A percentile compares a stretch with the other conserved stretches of the same genome.
Conservation (phyloP, 2,329 filamentous ascomycete species). For the Colletotrichum chlorophyti region DNA sequence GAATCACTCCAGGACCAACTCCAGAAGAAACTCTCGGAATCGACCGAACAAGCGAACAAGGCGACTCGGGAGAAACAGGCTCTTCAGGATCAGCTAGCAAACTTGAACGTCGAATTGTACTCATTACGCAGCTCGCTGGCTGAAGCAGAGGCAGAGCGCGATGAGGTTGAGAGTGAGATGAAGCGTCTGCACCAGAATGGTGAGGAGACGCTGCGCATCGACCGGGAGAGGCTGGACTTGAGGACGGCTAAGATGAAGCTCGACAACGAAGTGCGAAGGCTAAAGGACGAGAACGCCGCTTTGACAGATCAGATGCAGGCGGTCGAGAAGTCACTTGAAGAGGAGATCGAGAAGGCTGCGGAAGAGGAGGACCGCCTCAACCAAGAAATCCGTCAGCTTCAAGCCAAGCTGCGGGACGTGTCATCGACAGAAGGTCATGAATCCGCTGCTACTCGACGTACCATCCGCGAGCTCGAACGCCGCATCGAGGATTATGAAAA, state of each 20-base stretch:
- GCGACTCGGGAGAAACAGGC: slow-evolving; percentile 66
- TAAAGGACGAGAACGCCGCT: slow-evolving; percentile 68
- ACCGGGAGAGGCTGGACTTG: slow-evolving; percentile 73
- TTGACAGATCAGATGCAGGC: slow-evolving; percentile 63
- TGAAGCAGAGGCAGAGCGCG: slow-evolving; percentile 68
- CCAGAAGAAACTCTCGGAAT: slow-evolving; percentile 63
- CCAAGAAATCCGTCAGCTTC: slow-evolving; percentile 60
- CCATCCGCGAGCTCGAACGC: slow-evolving; percentile 69
- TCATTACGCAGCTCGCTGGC: slow-evolving; percentile 62
- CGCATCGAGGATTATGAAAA: slow-evolving; percentile 62
- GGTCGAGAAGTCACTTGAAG: slow-evolving; percentile 69
- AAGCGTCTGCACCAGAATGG: slow-evolving; percentile 60
- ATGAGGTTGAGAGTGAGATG: slow-evolving; percentile 69
- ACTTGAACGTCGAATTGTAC: slow-evolving; percentile 65
- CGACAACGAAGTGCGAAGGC: slow-evolving; percentile 69
- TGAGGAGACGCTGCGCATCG: slow-evolving; percentile 65
- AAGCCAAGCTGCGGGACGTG: slow-evolving; percentile 51
- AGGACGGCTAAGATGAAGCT: slow-evolving; percentile 72
- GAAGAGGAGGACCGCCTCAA: slow-evolving; percentile 70
- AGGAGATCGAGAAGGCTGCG: slow-evolving; percentile 70
- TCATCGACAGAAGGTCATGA: slow-evolving; percentile 59
- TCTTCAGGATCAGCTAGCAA: slow-evolving; percentile 68
- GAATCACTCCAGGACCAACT: slow-evolving; percentile 56
- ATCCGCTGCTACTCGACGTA: slow-evolving; percentile 65
- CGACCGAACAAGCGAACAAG: slow-evolving; percentile 62